A percentile compares a stretch with the other conserved stretches of the same genome.
Conservation (phyloP, 345 rosid species). For the Barbarea vulgaris region DNA sequence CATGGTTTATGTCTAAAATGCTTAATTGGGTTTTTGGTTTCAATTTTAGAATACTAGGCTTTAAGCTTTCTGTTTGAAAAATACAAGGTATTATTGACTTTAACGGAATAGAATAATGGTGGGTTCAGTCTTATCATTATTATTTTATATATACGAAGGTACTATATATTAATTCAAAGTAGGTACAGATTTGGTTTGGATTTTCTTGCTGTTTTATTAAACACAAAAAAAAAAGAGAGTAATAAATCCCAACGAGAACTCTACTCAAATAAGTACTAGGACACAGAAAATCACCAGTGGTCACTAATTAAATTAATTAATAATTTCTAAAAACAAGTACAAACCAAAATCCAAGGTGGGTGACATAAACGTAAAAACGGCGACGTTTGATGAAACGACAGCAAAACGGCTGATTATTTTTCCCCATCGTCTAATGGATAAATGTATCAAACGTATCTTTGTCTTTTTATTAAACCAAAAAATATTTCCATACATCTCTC, state of each 20-base stretch:
- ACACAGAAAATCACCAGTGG: constrained; percentile 33
- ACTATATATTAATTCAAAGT: neutral
- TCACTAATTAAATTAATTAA: constrained; percentile 24
- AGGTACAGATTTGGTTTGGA: neutral
- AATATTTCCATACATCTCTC: neutral
- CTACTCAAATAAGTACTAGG: constrained; percentile 31
- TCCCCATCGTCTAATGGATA: constrained; percentile 6
- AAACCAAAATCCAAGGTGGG: constrained; percentile 33
- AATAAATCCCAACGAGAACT: constrained; percentile 6
- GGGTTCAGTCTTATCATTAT: neutral
- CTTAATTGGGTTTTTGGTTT: neutral
- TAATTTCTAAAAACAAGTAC: neutral
- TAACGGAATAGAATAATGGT: neutral
- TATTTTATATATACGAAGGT: neutral
- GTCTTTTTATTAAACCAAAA: constrained; percentile 3
- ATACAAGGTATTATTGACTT: neutral
- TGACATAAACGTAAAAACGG: constrained; percentile 27
- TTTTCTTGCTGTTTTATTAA: neutral
- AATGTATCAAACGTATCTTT: constrained; percentile 26
- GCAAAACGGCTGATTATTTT: constrained; percentile 31
- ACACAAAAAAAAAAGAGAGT: too few species aligned
- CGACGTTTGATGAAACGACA: constrained; percentile 27
- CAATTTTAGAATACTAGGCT: neutral
- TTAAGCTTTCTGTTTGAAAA: neutral
- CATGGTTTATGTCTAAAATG: neutral